Conservation (phyloP, 208 protist genomes). For the Leishmania braziliensis region DNA sequence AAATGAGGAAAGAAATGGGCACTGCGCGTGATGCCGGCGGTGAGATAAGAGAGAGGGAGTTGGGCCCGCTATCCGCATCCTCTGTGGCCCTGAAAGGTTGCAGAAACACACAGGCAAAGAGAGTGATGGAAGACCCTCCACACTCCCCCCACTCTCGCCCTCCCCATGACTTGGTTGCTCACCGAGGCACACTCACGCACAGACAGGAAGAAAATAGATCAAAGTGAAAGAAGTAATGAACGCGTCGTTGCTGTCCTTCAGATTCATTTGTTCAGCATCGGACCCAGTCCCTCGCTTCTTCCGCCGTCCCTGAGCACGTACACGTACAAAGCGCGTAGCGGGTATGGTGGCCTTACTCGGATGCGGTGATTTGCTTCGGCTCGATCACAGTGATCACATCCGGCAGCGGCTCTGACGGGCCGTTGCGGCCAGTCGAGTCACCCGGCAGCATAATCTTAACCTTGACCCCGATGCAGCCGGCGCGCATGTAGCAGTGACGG, state of each 20-base stretch:
- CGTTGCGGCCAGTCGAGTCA: slow-evolving; percentile 81
- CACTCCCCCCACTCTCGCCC: not conserved
- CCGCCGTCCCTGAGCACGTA: not conserved
- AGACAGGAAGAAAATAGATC: not conserved
- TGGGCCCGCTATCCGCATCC: not conserved
- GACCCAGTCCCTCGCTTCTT: not conserved
- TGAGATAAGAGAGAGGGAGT: not conserved
- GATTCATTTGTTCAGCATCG: not conserved
- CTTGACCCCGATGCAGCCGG: slow-evolving; percentile 98
- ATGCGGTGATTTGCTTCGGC: slow-evolving; percentile 35
- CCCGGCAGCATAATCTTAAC: slow-evolving; percentile 99
- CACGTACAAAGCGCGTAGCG: not conserved
- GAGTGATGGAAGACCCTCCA: not conserved
- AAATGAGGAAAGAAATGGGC: not conserved
- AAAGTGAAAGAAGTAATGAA: not conserved
- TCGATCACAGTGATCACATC: slow-evolving; percentile 81
- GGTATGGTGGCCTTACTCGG: slow-evolving; percentile 10
- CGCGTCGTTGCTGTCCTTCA: not conserved
- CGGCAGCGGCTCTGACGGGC: slow-evolving; percentile 62
- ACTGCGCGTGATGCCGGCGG: not conserved
- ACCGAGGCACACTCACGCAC: not conserved
- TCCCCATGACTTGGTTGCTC: not conserved
- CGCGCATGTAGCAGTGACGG: slow-evolving; percentile 97
- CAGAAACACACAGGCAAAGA: not conserved
- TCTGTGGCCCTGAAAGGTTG: not conserved